Evolutionary conservation across 2,329 filamentous ascomycete genomes (phyloP).

Genomic region (Claviceps sorghi): DNA sequence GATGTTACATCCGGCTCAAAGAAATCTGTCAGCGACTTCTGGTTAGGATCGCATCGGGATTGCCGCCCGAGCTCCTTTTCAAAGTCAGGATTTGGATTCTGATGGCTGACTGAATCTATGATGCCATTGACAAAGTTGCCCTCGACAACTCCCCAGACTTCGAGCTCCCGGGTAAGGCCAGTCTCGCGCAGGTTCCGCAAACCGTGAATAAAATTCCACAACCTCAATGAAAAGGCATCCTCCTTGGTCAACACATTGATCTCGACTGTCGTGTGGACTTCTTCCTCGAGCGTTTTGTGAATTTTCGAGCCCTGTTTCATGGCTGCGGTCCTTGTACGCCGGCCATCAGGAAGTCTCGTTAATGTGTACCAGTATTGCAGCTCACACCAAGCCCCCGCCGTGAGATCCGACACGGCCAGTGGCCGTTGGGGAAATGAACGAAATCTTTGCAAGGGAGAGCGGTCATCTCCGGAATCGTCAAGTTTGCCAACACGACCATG

Average conservation of each 20-base stretch:
- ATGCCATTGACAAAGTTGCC: conserved; percentile 76
- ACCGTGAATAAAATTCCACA: conserved; percentile 89
- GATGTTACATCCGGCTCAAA: conserved; percentile 17
- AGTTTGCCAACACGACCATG: not conserved
- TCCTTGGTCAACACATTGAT: conserved; percentile 62
- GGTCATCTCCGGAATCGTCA: conserved; percentile 15
- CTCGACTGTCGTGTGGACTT: conserved; percentile 64
- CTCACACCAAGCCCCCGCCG: conserved; percentile 90
- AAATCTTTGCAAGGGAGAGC: conserved; percentile 60
- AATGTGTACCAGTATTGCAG: conserved; percentile 84
- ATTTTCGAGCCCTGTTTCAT: conserved; percentile 74
- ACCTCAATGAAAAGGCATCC: conserved; percentile 63
- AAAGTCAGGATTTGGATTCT: conserved; percentile 57
- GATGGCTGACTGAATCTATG: conserved; percentile 72
- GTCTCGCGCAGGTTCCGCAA: conserved; percentile 56
- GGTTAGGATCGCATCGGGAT: conserved; percentile 14
- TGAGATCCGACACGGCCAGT: conserved; percentile 75
- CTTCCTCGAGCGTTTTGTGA: conserved; percentile 70
- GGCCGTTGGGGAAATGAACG: conserved; percentile 63
- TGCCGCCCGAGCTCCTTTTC: conserved; percentile 41
- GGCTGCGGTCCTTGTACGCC: conserved; percentile 58
- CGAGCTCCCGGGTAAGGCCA: conserved; percentile 60
- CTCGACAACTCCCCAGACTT: conserved; percentile 74
- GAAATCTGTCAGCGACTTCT: conserved; percentile 27
- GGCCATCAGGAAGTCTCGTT: conserved; percentile 54